Conservation (phyloP, 2,329 filamentous ascomycete genomes). For the Fusarium sp. region DNA sequence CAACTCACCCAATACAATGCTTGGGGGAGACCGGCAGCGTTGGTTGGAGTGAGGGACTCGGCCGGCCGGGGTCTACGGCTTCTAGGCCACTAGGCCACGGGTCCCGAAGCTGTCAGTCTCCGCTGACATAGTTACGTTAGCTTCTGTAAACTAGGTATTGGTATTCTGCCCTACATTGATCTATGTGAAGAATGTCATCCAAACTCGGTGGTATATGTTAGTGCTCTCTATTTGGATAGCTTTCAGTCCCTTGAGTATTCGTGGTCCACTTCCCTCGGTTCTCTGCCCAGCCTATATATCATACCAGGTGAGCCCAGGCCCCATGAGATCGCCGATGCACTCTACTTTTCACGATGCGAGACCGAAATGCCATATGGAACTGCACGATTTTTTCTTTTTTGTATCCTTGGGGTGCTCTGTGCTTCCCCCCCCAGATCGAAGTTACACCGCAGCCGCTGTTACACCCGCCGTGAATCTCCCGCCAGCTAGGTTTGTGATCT, state of each 20-base stretch:
- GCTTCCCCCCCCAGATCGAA: constrained; percentile 18
- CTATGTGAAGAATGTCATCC: background rate
- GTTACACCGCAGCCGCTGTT: constrained; percentile 36
- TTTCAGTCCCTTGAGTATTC: background rate
- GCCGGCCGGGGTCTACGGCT: constrained; percentile 11
- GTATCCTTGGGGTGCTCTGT: background rate
- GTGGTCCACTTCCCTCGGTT: background rate
- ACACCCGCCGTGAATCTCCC: constrained; percentile 33
- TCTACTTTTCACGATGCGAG: background rate
- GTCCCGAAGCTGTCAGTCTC: constrained; percentile 14
- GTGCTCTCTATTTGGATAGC: background rate
- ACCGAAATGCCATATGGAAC: constrained; percentile 1
- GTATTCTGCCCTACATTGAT: background rate
- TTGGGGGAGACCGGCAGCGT: background rate
- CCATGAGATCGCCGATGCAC: constrained; percentile 9
- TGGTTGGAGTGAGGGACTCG: background rate
- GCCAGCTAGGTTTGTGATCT: constrained; percentile 3
- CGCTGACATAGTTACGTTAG: constrained; percentile 1
- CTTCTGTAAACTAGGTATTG: background rate
- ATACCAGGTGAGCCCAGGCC: constrained; percentile 15
- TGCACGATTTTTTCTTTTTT: background rate
- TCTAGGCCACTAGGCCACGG: constrained; percentile 4
- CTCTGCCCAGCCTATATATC: constrained; percentile 5
- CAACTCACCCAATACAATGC: background rate
- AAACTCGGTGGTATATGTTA: background rate